Percentiles rank a stretch among this genome's conserved stretches.
phyloP scores from a whole-genome alignment of 2,329 filamentous ascomycete genomes.

The Colletotrichum musae region DNA sequence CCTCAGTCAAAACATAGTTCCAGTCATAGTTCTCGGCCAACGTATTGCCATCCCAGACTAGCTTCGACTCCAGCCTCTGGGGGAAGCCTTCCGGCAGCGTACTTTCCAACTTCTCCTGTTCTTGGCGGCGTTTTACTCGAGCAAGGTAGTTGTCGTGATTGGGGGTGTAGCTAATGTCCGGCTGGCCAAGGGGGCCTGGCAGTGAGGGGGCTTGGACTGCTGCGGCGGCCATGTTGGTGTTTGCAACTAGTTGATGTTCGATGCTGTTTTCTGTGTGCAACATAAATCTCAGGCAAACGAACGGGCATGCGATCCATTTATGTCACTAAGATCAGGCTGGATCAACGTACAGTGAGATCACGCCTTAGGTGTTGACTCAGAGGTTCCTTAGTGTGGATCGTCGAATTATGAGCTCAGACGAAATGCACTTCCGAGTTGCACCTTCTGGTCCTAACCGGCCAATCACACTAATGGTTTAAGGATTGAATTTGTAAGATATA shows the following conservation, averaged over 20 bases:
- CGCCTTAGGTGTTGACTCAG: slow-evolving; percentile 1
- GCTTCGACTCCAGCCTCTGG: slow-evolving; percentile 58
- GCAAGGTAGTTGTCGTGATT: slow-evolving; percentile 67
- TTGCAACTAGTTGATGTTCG: not conserved
- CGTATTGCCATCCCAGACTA: slow-evolving; percentile 71
- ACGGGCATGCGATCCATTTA: not conserved
- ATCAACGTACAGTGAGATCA: not conserved
- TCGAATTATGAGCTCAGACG: not conserved
- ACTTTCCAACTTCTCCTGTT: slow-evolving; percentile 55
- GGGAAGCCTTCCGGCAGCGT: slow-evolving; percentile 67
- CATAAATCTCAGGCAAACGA: not conserved
- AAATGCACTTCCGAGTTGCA: not conserved
- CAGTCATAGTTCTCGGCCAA: slow-evolving; percentile 65
- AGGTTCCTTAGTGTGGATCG: not conserved
- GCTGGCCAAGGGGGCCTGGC: slow-evolving; percentile 59
- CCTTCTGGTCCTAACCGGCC: not conserved
- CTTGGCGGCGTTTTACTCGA: slow-evolving; percentile 60
- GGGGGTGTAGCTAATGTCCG: slow-evolving; percentile 72
- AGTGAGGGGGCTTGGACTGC: slow-evolving; percentile 34
- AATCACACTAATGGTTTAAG: not conserved
- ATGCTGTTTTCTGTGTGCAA: not conserved
- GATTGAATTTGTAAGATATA: slow-evolving; percentile 27
- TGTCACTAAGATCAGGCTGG: not conserved
- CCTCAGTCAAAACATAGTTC: slow-evolving; percentile 63
- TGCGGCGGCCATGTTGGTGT: slow-evolving; percentile 45